phyloP scores from a whole-genome alignment of 1,284 basidiomycete species.

The Microbotryum silenes-acaulis region DNA sequence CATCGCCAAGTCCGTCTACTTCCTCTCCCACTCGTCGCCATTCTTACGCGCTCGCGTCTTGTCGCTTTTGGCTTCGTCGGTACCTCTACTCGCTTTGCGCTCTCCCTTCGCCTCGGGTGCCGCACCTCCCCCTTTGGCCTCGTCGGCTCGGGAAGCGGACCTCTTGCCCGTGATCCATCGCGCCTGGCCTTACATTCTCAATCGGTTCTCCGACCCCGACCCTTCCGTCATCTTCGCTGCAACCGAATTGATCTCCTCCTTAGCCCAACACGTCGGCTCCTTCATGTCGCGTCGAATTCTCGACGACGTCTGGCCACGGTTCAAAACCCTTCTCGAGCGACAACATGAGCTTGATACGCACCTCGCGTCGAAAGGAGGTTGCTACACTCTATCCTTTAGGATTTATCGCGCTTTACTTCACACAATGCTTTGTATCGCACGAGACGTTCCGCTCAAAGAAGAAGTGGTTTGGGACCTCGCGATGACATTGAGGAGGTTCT shows the following conservation, averaged over 20 bases:
- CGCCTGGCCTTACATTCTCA: constrained; percentile 81
- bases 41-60: constrained; percentile 74
- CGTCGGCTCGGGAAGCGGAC: constrained; percentile 49
- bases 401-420: constrained; percentile 62
- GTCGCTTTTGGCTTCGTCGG: constrained; percentile 59
- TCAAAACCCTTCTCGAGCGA: constrained; percentile 54
- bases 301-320: constrained; percentile 83
- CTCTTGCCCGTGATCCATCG: constrained; percentile 73
- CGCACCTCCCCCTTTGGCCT: constrained; percentile 9
- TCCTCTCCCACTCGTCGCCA: constrained; percentile 77
- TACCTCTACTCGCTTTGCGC: constrained; percentile 56
- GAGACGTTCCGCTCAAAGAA: constrained; percentile 60
- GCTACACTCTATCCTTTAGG: constrained; percentile 67
- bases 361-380: constrained; percentile 37
- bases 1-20: constrained; percentile 73
- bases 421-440: constrained; percentile 60
- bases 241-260: constrained; percentile 57
- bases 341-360: constrained; percentile 55
- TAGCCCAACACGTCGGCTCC: constrained; percentile 61
- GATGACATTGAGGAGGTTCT: constrained; percentile 62
- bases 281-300: constrained; percentile 76
- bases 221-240: constrained; percentile 66
- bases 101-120: neutral
- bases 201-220: constrained; percentile 49
- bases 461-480: constrained; percentile 67